Conservation (phyloP, 352 stramenopile species). For the Pythium monospermum region DNA sequence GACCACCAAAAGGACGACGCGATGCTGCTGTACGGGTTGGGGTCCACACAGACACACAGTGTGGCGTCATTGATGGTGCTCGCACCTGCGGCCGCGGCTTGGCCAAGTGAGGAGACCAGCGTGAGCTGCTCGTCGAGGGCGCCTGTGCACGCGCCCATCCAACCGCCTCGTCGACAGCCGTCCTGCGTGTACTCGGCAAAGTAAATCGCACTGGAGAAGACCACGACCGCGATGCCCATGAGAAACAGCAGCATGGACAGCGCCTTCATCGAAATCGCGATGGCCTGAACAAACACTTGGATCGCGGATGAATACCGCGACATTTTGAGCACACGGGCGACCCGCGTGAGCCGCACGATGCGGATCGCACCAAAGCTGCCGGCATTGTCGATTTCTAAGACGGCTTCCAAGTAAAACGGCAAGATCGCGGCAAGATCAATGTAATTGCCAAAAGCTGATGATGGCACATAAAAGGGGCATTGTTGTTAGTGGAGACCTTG, state of each 20-base stretch:
- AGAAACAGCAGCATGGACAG: conserved; percentile 87
- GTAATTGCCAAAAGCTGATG: conserved; percentile 66
- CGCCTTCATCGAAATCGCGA: conserved; percentile 67
- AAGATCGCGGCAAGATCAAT: conserved; percentile 81
- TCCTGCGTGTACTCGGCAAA: conserved; percentile 72
- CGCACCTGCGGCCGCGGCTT: conserved; percentile 13
- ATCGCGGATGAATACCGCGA: conserved; percentile 84
- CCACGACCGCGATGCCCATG: conserved; percentile 79
- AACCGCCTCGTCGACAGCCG: conserved; percentile 50
- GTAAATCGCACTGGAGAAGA: conserved; percentile 83
- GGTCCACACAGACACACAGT: conserved; percentile 54
- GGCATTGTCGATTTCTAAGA: conserved; percentile 63
- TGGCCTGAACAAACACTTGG: conserved; percentile 74
- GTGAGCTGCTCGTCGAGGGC: conserved; percentile 8
- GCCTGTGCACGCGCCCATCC: conserved; percentile 45
- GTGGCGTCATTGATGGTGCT: conserved; percentile 1
- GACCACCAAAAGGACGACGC: conserved; percentile 85
- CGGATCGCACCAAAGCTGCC: conserved; percentile 66
- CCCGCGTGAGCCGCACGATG: conserved; percentile 78
- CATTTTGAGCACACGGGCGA: conserved; percentile 84
- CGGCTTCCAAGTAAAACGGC: conserved; percentile 76
- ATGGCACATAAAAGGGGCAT: background rate
- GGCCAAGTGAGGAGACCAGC: conserved; percentile 20
- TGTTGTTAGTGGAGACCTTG: background rate
- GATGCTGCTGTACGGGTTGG: conserved; percentile 82